These are phyloP conservation scores for Metschnikowia lachancei DNA, from an alignment of 805 yeast genomes.

Conservation along the genomic window DNA sequence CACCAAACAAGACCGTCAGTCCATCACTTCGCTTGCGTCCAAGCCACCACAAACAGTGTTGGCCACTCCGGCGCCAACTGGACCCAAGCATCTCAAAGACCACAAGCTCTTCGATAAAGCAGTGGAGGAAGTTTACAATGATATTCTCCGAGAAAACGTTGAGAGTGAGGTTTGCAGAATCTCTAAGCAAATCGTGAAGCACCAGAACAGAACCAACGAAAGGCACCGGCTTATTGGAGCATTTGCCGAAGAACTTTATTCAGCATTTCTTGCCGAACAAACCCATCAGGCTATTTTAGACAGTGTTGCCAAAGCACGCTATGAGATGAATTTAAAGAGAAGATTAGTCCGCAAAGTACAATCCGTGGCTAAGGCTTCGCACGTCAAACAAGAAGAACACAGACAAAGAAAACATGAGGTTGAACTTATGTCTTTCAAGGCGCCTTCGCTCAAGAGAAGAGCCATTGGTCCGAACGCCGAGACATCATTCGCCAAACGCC, in stretches of 20 bases:
- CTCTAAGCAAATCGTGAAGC: conserved; percentile 26
- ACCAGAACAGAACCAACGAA: conserved; percentile 23
- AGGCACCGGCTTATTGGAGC: conserved; percentile 28
- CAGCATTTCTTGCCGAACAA: conserved; percentile 61
- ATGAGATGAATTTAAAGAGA: conserved; percentile 31
- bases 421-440: conserved; percentile 24
- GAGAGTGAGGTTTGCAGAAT: conserved; percentile 25
- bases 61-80: background rate
- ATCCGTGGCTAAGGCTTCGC: conserved; percentile 22
- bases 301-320: conserved; percentile 43
- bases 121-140: conserved; percentile 20
- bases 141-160: conserved; percentile 24
- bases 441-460: conserved; percentile 22
- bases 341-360: conserved; percentile 32
- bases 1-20: background rate
- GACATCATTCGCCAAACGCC: conserved; percentile 1
- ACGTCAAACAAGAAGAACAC: conserved; percentile 24
- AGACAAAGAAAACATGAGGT: conserved; percentile 37
- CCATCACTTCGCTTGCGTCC: background rate
- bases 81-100: conserved; percentile 17
- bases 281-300: conserved; percentile 43
- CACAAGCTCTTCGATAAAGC: conserved; percentile 30
- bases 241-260: conserved; percentile 51
- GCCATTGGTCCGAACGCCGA: background rate
- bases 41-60: background rate